These are phyloP conservation scores for Iberis amara DNA, from an alignment of 441 rosid species.

Conservation along the genomic window DNA sequence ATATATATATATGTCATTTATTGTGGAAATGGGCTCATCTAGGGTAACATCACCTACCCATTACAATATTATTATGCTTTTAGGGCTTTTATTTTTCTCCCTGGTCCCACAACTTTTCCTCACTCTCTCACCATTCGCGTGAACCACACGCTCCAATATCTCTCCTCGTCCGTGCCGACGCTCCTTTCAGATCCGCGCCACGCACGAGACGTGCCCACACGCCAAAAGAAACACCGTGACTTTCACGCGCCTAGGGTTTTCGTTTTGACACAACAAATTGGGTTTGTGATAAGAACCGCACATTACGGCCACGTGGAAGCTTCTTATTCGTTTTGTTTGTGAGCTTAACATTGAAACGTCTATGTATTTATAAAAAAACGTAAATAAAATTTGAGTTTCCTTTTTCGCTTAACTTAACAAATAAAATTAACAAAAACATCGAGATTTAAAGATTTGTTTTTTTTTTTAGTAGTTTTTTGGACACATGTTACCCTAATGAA, in stretches of 20 bases:
- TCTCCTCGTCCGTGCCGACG: slow-evolving; percentile 26
- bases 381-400: slow-evolving; percentile 14
- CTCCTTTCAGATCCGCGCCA: slow-evolving; percentile 11
- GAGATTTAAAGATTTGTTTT: not conserved
- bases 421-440: slow-evolving; percentile 6
- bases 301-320: slow-evolving; percentile 37
- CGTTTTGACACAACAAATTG: slow-evolving; percentile 33
- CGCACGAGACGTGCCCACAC: slow-evolving; percentile 30
- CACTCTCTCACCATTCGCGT: slow-evolving; percentile 12
- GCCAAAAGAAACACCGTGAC: slow-evolving; percentile 5
- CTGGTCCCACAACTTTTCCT: slow-evolving; percentile 11
- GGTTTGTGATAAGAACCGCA: slow-evolving; percentile 73
- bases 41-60: slow-evolving; percentile 38
- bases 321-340: slow-evolving; percentile 24
- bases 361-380: not conserved
- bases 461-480: slow-evolving; percentile 8
- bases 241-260: slow-evolving; percentile 48
- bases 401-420: not conserved
- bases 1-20: slow-evolving; percentile 20
- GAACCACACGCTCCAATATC: slow-evolving; percentile 24
- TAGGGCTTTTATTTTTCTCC: slow-evolving; percentile 30
- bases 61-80: slow-evolving; percentile 29
- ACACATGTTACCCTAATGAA: slow-evolving; percentile 16
- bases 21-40: slow-evolving; percentile 31
- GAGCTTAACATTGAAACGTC: slow-evolving; percentile 25